Percentiles rank a stretch among this genome's conserved stretches.
Conservation (phyloP, 2,329 filamentous ascomycete species). For the Diplodia seriata region DNA sequence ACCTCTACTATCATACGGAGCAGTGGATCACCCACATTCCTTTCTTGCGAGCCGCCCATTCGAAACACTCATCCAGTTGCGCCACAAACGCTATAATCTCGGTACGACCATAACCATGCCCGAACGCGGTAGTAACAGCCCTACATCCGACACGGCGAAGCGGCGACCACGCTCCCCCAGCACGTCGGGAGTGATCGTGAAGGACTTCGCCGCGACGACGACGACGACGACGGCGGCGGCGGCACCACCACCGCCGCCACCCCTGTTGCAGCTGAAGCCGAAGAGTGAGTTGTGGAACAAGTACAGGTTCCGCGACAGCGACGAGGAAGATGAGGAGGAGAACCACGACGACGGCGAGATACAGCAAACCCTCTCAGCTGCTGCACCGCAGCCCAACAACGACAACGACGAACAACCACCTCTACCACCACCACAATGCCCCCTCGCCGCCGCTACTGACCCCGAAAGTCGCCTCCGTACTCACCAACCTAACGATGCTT, state of each 20-base stretch:
- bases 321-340: conserved; percentile 48
- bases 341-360: conserved; percentile 53
- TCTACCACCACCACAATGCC: not conserved
- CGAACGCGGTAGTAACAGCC: not conserved
- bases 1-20: not conserved
- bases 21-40: not conserved
- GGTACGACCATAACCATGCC: not conserved
- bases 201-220: conserved; percentile 59
- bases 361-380: not conserved
- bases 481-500: no score
- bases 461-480: no score
- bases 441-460: no score
- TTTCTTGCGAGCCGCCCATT: not conserved
- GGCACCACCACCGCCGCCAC: no score
- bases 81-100: not conserved
- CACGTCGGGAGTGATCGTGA: not conserved
- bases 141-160: not conserved
- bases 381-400: not conserved
- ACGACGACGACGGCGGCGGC: conserved; percentile 64
- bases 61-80: not conserved
- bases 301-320: conserved; percentile 12
- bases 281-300: conserved; percentile 65
- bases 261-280: conserved; percentile 72
- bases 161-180: no score
- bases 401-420: not conserved